Conservation (phyloP, 495 filamentous ascomycete genomes). For the Daldinia caldariorum region DNA sequence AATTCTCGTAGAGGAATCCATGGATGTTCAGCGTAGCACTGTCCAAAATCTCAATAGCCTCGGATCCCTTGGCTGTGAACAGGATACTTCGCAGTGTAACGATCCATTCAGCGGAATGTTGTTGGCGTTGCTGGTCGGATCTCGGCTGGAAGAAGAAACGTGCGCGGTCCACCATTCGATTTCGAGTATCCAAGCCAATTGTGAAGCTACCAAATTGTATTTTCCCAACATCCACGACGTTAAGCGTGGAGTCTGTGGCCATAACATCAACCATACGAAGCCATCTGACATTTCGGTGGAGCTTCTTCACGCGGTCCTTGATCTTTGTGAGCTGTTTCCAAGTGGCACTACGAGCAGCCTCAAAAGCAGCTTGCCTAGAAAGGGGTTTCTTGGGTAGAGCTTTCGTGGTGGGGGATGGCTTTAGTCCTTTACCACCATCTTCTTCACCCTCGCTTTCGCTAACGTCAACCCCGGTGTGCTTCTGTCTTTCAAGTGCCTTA, state of each 20-base stretch:
- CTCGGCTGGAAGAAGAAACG: slow-evolving; percentile 85
- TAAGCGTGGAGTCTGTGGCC: slow-evolving; percentile 79
- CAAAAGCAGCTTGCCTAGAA: slow-evolving; percentile 37
- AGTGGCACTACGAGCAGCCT: slow-evolving; percentile 68
- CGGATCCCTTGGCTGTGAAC: slow-evolving; percentile 84
- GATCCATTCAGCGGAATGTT: slow-evolving; percentile 94
- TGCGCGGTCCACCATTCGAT: slow-evolving; percentile 89
- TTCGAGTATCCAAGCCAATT: slow-evolving; percentile 87
- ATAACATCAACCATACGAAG: slow-evolving; percentile 89
- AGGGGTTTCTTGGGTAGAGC: slow-evolving; percentile 36
- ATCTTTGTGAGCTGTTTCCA: slow-evolving; percentile 79
- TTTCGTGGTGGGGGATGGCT: slow-evolving; percentile 29
- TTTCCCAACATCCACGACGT: slow-evolving; percentile 80
- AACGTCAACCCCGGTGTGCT: slow-evolving; percentile 41
- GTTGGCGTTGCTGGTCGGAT: slow-evolving; percentile 72
- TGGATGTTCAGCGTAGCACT: slow-evolving; percentile 88
- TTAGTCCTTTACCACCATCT: slow-evolving; percentile 29
- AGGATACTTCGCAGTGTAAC: slow-evolving; percentile 84
- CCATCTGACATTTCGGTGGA: slow-evolving; percentile 90
- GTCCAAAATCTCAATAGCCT: slow-evolving; percentile 90
- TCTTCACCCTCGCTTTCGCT: slow-evolving; percentile 43
- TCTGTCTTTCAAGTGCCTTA: slow-evolving; percentile 64
- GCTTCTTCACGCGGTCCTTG: slow-evolving; percentile 83
- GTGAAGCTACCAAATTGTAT: slow-evolving; percentile 86
- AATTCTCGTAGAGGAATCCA: slow-evolving; percentile 86